Evolutionary conservation across 768 basidiomycete species (phyloP).

Genomic region (Termitomyces sp.): DNA sequence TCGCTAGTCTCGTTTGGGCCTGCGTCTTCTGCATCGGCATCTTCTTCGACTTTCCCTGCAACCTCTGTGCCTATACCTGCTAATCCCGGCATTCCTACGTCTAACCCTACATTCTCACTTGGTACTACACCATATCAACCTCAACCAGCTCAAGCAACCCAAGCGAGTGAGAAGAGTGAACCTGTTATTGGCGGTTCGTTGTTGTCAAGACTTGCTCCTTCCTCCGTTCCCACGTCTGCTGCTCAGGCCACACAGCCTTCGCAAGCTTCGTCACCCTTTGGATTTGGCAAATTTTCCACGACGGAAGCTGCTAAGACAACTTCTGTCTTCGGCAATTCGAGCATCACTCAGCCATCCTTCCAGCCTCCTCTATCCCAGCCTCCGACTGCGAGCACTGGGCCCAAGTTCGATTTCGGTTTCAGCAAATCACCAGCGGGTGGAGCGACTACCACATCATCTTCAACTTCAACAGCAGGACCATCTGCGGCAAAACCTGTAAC

Average conservation of each 20-base stretch:
- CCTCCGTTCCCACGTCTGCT: constrained; percentile 8
- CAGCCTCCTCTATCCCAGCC: constrained; percentile 12
- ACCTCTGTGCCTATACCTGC: background rate
- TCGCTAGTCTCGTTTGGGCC: constrained; percentile 9
- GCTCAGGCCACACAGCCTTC: constrained; percentile 1
- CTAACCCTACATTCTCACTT: constrained; percentile 9
- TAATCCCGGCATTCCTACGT: constrained; percentile 2
- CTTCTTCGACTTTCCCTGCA: background rate
- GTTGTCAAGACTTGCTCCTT: constrained; percentile 17
- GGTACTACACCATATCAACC: constrained; percentile 10
- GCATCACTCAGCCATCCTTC: constrained; percentile 16
- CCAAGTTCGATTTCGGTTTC: constrained; percentile 35
- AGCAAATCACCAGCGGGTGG: constrained; percentile 9
- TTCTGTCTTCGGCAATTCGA: constrained; percentile 16
- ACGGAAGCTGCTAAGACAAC: constrained; percentile 16
- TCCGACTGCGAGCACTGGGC: constrained; percentile 19
- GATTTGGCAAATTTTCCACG: constrained; percentile 10
- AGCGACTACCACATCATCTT: constrained; percentile 11
- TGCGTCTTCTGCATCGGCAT: background rate
- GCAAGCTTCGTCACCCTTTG: constrained; percentile 13
- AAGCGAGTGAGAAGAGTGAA: constrained; percentile 9
- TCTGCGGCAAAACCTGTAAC: constrained; percentile 20
- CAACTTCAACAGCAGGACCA: constrained; percentile 14
- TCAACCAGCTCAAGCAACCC: constrained; percentile 3
- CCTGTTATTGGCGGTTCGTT: constrained; percentile 12